Percentiles rank a stretch among this genome's conserved stretches.
Conservation (phyloP, 164 flowering plant species). For the Cinnamomum chago region DNA sequence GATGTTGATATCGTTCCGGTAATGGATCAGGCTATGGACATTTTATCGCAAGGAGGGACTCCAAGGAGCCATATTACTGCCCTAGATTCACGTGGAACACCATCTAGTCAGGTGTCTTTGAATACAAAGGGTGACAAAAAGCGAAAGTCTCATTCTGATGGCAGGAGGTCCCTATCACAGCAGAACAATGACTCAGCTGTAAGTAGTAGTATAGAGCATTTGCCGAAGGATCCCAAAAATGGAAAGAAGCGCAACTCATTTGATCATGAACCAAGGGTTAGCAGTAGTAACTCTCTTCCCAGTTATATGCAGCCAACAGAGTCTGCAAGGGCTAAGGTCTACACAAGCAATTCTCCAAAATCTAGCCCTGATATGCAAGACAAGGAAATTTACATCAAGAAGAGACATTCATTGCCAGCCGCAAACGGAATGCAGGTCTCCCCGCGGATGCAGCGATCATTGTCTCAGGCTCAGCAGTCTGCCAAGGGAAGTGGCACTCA, state of each 20-base stretch:
- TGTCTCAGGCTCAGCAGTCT: constrained; percentile 58
- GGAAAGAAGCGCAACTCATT: constrained; percentile 70
- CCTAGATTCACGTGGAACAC: constrained; percentile 71
- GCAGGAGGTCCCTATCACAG: constrained; percentile 45
- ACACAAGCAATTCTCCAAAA: constrained; percentile 61
- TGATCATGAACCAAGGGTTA: constrained; percentile 67
- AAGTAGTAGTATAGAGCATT: constrained; percentile 45
- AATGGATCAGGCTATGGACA: constrained; percentile 24
- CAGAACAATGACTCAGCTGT: constrained; percentile 42
- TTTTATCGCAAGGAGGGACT: constrained; percentile 59
- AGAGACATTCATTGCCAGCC: constrained; percentile 75
- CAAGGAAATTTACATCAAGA: constrained; percentile 53
- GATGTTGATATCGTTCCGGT: constrained; percentile 27
- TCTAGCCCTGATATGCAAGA: constrained; percentile 85
- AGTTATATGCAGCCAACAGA: constrained; percentile 95
- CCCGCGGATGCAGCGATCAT: constrained; percentile 63
- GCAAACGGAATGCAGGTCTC: constrained; percentile 71
- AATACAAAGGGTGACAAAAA: constrained; percentile 43
- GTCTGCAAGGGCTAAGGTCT: constrained; percentile 84
- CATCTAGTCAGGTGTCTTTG: constrained; percentile 65
- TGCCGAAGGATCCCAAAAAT: constrained; percentile 47
- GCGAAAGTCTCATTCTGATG: constrained; percentile 35
- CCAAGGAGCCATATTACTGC: constrained; percentile 56
- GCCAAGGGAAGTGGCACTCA: constrained; percentile 53
- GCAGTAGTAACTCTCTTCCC: constrained; percentile 59